Percentiles rank a stretch among this genome's conserved stretches.
phyloP scores from a whole-genome alignment of 1,284 basidiomycete genomes.

The Sutorius eximius region DNA sequence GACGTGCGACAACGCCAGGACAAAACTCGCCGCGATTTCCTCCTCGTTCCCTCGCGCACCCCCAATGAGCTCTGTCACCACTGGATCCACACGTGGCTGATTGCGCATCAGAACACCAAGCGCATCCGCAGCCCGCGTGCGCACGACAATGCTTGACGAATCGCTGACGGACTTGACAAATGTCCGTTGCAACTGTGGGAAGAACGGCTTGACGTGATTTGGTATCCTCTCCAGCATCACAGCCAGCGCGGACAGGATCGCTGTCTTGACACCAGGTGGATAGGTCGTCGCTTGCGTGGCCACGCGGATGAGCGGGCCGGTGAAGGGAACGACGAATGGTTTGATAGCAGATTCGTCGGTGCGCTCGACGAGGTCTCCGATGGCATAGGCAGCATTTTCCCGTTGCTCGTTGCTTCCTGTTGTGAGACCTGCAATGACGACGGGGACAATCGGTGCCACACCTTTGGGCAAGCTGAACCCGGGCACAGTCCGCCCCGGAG shows the following conservation, averaged over 20 bases:
- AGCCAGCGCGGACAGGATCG: constrained; percentile 80
- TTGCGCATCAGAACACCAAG: constrained; percentile 92
- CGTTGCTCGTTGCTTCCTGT: constrained; percentile 81
- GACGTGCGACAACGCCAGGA: constrained; percentile 78
- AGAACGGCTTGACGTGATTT: constrained; percentile 93
- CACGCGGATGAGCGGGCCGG: constrained; percentile 93
- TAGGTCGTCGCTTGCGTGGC: constrained; percentile 86
- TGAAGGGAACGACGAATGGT: constrained; percentile 94
- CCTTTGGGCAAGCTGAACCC: constrained; percentile 92
- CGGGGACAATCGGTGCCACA: constrained; percentile 75
- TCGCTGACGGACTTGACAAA: constrained; percentile 95
- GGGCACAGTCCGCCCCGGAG: constrained; percentile 76
- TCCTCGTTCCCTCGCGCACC: constrained; percentile 71
- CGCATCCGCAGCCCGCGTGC: constrained; percentile 80
- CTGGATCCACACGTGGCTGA: constrained; percentile 83
- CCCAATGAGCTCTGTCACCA: constrained; percentile 84
- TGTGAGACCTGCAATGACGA: constrained; percentile 87
- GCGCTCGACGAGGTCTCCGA: constrained; percentile 91
- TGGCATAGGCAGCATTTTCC: constrained; percentile 93
- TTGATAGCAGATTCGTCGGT: constrained; percentile 91
- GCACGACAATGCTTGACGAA: constrained; percentile 75
- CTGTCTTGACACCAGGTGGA: constrained; percentile 89
- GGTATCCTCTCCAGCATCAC: constrained; percentile 86
- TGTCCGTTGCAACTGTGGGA: constrained; percentile 95
- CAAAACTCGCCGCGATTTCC: constrained; percentile 72